phyloP scores from a whole-genome alignment of 768 basidiomycete genomes.

The Paxillus involutus region DNA sequence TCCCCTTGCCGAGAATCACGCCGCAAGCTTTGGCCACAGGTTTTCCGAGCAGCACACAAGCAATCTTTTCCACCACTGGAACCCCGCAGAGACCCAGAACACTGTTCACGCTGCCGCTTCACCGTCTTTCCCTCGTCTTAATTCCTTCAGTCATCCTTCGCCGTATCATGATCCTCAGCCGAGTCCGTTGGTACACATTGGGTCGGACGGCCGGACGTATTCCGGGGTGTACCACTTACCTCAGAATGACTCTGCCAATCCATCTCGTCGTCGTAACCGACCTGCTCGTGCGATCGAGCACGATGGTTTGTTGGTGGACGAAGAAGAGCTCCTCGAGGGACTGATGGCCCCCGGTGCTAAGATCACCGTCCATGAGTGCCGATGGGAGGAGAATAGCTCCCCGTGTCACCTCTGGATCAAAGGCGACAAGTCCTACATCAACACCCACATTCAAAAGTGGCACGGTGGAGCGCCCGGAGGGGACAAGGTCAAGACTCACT shows the following conservation, averaged over 20 bases:
- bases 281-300: conserved; percentile 3
- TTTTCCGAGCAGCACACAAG: no score
- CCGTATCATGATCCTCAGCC: neutral
- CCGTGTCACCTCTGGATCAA: conserved; percentile 17
- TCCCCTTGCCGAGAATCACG: no score
- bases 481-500: conserved; percentile 8
- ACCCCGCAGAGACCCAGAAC: no score
- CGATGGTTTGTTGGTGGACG: conserved; percentile 9
- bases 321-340: conserved; percentile 9
- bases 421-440: conserved; percentile 13
- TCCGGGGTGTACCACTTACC: neutral
- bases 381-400: conserved; percentile 5
- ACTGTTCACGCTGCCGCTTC: neutral
- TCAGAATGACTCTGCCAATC: neutral
- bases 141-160: neutral
- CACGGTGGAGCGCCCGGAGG: conserved; percentile 7
- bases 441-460: conserved; percentile 17
- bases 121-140: neutral
- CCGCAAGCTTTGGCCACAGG: no score
- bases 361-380: conserved; percentile 10
- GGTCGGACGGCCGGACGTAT: neutral
- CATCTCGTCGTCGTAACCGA: neutral
- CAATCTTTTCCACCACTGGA: no score
- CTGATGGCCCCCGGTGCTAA: neutral
- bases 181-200: neutral